A percentile compares a stretch with the other conserved stretches of the same genome.
Evolutionary conservation across 2,329 filamentous ascomycete species (phyloP).

Genomic region (Stachybotrys elegans): DNA sequence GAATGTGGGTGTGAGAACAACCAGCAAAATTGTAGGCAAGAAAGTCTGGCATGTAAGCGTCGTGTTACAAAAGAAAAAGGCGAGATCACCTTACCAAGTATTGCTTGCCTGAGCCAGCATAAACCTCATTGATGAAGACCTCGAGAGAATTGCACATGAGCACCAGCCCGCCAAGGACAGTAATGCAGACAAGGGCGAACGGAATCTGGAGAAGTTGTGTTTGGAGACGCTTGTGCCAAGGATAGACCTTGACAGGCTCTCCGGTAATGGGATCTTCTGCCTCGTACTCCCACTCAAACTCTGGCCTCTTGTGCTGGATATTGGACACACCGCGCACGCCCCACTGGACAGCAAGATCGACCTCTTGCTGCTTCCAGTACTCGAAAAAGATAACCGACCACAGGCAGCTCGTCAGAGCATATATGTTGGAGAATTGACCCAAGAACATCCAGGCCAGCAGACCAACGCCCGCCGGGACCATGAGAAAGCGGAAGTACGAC

Average conservation of each 20-base stretch:
- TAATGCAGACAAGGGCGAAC: conserved; percentile 70
- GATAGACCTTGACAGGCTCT: conserved; percentile 70
- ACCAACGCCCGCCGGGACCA: conserved; percentile 78
- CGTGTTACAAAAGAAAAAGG: too few relatives aligned
- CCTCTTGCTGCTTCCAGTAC: conserved; percentile 92
- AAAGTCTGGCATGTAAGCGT: too few relatives aligned
- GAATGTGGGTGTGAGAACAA: conserved; percentile 72
- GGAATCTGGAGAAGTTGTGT: conserved; percentile 79
- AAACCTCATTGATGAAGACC: conserved; percentile 92
- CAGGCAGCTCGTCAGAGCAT: conserved; percentile 72
- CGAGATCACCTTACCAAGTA: conserved; percentile 76
- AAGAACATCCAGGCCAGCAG: conserved; percentile 75
- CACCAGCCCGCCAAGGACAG: conserved; percentile 76
- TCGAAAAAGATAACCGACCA: conserved; percentile 90
- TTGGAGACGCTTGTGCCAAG: conserved; percentile 66
- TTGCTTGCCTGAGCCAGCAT: conserved; percentile 80
- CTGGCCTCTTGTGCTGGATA: conserved; percentile 70
- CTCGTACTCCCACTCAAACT: conserved; percentile 77
- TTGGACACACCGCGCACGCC: conserved; percentile 77
- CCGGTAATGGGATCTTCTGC: conserved; percentile 76
- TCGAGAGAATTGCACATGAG: conserved; percentile 86
- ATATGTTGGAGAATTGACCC: conserved; percentile 77
- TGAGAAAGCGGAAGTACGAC: conserved; percentile 79
- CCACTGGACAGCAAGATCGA: conserved; percentile 83
- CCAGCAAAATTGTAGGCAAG: conserved; percentile 83